These are phyloP conservation scores for Talaromyces sp. DNA, from an alignment of 2,329 filamentous ascomycete genomes.

Conservation along the genomic window DNA sequence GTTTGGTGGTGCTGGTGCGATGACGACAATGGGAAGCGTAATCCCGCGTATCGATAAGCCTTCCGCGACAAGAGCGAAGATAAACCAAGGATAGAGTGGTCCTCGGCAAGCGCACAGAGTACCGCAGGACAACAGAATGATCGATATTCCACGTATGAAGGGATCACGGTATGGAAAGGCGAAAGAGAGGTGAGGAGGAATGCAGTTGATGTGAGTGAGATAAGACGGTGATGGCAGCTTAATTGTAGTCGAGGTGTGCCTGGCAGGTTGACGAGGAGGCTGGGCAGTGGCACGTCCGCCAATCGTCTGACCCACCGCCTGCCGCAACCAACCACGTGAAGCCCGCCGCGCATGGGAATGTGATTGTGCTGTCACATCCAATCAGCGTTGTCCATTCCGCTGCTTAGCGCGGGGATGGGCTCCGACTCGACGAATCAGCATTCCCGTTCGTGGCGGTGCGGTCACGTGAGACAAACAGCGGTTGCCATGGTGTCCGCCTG, in stretches of 20 bases:
- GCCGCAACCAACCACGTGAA: constrained; percentile 22
- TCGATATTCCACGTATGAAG: background rate
- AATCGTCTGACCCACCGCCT: constrained; percentile 20
- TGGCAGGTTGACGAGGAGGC: constrained; percentile 16
- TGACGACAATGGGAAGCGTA: constrained; percentile 7
- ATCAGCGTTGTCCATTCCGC: background rate
- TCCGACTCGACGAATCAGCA: background rate
- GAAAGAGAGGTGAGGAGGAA: constrained; percentile 15
- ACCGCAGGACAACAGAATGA: background rate
- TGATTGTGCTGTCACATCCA: background rate
- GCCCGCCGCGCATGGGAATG: constrained; percentile 22
- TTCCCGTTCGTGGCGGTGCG: background rate
- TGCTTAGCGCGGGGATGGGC: constrained; percentile 8
- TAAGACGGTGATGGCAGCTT: constrained; percentile 4
- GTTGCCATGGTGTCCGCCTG: constrained; percentile 4
- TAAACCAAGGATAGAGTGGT: background rate
- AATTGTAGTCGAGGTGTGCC: constrained; percentile 5
- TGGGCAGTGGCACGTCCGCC: constrained; percentile 2
- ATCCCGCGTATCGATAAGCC: constrained; percentile 12
- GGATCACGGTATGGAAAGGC: constrained; percentile 12
- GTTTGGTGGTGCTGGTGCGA: background rate
- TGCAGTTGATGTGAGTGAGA: constrained; percentile 7
- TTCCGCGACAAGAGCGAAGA: background rate
- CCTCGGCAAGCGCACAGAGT: background rate
- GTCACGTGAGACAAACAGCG: constrained; percentile 16